Evolutionary conservation across 352 stramenopile species (phyloP).

Genomic region (Phytophthora pini): DNA sequence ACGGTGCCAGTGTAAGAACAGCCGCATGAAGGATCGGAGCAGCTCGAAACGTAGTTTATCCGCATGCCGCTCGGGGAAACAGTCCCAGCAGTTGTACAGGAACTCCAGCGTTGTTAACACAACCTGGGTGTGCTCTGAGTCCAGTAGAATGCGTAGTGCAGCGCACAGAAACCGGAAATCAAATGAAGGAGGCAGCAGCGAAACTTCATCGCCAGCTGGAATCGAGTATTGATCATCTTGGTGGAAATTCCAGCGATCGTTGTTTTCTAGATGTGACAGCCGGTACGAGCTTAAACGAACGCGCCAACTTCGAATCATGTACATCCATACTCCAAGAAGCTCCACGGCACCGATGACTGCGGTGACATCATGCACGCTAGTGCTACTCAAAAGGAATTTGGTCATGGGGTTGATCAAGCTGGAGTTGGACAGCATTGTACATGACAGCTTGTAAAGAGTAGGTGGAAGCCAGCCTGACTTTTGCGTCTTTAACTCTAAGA

Average conservation of each 20-base stretch:
- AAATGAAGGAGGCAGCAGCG: conserved; percentile 84
- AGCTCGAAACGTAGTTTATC: conserved; percentile 88
- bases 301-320: conserved; percentile 92
- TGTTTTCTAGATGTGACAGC: conserved; percentile 89
- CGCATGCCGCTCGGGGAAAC: conserved; percentile 87
- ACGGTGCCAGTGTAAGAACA: conserved; percentile 90
- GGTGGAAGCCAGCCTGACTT: conserved; percentile 88
- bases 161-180: conserved; percentile 89
- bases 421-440: conserved; percentile 89
- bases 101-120: conserved; percentile 89
- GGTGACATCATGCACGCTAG: conserved; percentile 88
- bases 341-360: conserved; percentile 88
- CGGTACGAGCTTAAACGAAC: conserved; percentile 87
- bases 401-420: conserved; percentile 92
- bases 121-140: conserved; percentile 88
- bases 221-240: conserved; percentile 92
- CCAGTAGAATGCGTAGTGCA: conserved; percentile 80
- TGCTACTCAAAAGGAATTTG: conserved; percentile 88
- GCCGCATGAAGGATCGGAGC: conserved; percentile 74
- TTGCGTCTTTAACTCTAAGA: conserved; percentile 89
- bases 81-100: conserved; percentile 92
- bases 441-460: conserved; percentile 90
- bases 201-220: conserved; percentile 86
- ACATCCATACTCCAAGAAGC: conserved; percentile 91
- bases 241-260: conserved; percentile 91